Conservation (phyloP, 2,329 filamentous ascomycete genomes). For the Xylaria sp. region DNA sequence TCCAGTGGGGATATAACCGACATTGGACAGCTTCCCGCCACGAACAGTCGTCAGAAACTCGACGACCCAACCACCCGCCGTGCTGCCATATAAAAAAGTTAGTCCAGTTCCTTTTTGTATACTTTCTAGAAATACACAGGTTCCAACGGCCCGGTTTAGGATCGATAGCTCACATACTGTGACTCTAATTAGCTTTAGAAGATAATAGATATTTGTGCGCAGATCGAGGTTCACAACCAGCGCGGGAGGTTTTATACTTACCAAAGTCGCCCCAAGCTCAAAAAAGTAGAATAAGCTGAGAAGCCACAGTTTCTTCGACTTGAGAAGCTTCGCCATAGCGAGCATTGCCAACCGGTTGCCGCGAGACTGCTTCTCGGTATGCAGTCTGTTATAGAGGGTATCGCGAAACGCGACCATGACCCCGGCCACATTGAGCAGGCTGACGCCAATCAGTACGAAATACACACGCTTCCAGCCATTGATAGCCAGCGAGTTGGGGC, state of each 20-base stretch:
- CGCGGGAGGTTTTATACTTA: too few species aligned
- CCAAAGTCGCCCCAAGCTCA: conserved; percentile 60
- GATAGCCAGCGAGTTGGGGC: conserved; percentile 31
- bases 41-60: conserved; percentile 68
- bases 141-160: too few species aligned
- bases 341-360: conserved; percentile 44
- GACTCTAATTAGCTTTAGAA: too few species aligned
- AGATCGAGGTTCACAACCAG: too few species aligned
- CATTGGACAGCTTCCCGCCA: conserved; percentile 55
- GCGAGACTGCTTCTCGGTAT: neutral
- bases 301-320: conserved; percentile 58
- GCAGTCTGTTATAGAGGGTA: conserved; percentile 43
- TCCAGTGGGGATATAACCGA: conserved; percentile 65
- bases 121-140: too few species aligned
- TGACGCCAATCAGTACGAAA: conserved; percentile 57
- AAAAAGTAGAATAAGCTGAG: conserved; percentile 70
- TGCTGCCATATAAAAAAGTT: too few species aligned
- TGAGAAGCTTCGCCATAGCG: conserved; percentile 53
- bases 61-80: conserved; percentile 67
- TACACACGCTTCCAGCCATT: conserved; percentile 63
- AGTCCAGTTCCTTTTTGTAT: too few species aligned
- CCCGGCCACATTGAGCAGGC: conserved; percentile 55
- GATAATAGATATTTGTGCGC: too few species aligned
- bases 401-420: conserved; percentile 58
- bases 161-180: too few species aligned